Evolutionary conservation across 129 eudicot species (phyloP).

Genomic region (Arctium minus): DNA sequence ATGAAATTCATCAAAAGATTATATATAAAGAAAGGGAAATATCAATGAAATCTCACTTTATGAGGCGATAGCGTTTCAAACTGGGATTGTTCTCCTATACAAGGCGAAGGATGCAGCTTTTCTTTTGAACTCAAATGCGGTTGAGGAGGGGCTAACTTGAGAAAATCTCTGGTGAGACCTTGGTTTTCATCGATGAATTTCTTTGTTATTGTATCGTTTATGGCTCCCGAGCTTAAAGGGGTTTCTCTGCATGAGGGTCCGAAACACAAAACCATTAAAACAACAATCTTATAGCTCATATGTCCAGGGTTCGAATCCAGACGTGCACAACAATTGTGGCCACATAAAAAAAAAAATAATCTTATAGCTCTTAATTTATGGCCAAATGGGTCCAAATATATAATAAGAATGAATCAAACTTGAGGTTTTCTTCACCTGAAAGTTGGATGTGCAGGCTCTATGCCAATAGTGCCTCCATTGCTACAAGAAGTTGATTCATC

Average conservation of each 20-base stretch:
- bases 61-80: constrained; percentile 26
- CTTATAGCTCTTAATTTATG: background rate
- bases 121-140: constrained; percentile 23
- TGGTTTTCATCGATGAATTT: constrained; percentile 36
- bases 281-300: background rate
- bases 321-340: too few species aligned
- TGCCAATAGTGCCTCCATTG: constrained; percentile 33
- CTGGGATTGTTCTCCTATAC: constrained; percentile 27
- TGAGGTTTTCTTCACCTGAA: constrained; percentile 42
- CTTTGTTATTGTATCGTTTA: constrained; percentile 35
- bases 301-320: too few species aligned
- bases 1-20: background rate
- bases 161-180: constrained; percentile 58
- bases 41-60: constrained; percentile 32
- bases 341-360: too few species aligned
- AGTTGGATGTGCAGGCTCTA: constrained; percentile 32
- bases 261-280: constrained; percentile 16
- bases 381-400: background rate
- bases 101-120: constrained; percentile 29
- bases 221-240: constrained; percentile 38
- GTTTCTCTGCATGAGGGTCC: constrained; percentile 43
- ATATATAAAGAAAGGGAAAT: background rate
- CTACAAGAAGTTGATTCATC: constrained; percentile 55
- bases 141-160: constrained; percentile 71
- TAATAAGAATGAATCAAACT: background rate